Evolutionary conservation across 164 flowering plant species (phyloP).

Genomic region (Cinnamomum chago): DNA sequence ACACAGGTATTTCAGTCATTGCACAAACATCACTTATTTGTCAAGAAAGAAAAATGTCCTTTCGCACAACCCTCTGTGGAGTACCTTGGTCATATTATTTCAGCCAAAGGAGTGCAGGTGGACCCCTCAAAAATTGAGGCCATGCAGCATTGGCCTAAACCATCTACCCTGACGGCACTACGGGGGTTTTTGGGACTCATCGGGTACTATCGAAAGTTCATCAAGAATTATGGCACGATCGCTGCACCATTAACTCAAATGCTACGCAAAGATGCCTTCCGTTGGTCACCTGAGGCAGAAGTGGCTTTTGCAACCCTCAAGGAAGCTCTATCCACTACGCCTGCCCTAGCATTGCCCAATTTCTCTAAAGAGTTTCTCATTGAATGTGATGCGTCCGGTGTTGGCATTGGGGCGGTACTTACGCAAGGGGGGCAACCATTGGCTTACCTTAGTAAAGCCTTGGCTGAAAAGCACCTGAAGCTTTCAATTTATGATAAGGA

Average conservation of each 20-base stretch:
- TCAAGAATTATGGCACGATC: neutral
- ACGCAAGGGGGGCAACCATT: neutral
- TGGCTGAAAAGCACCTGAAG: too few relatives aligned
- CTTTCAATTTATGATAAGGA: neutral
- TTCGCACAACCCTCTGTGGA: neutral
- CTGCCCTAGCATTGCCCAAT: neutral
- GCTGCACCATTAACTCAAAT: neutral
- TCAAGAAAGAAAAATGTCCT: neutral
- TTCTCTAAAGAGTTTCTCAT: neutral
- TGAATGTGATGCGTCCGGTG: constrained; percentile 2
- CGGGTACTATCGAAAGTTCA: neutral
- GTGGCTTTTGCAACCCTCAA: neutral
- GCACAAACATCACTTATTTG: neutral
- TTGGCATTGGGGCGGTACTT: neutral
- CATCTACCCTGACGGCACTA: neutral
- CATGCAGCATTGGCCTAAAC: neutral
- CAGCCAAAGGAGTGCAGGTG: neutral
- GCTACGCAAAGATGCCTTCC: neutral
- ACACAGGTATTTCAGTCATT: neutral
- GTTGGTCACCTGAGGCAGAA: neutral
- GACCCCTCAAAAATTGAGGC: neutral
- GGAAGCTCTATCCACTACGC: neutral
- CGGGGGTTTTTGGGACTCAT: neutral
- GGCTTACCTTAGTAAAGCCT: neutral
- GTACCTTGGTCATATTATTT: constrained; percentile 1